Base-by-base conservation (phyloP, 306 rosid genomes). In the Fagus sylvatica region DNA sequence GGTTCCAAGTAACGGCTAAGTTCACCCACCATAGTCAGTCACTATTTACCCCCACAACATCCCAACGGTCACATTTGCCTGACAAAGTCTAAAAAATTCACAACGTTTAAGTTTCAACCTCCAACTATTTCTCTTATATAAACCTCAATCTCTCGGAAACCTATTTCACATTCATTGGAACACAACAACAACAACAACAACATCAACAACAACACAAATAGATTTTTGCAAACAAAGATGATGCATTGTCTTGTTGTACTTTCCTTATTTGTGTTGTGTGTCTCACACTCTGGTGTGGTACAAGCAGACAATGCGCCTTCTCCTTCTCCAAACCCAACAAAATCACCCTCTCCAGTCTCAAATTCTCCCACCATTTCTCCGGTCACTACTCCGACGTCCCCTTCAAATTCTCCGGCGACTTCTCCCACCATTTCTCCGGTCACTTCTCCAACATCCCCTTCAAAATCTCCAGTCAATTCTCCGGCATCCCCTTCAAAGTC, bases 21-120 rank as follows among this genome's bases (percentile, higher is more conserved):
- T 72, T 83, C 69, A 89, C 94, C 79, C 79, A 69, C 81, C 37
- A 73, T 66, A 67, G 72, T 83, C 88, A 28, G 84, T 86, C 56
- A 48, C 75, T 36, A 0, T 33, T 11, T 2, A 3, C 7, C 4
- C 83, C 12, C 2, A 84, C 71, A 75, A 40, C 71, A 49, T 55
- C 79, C 62, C 84, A 93, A 91, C 95, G 97, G 97, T 89, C 82
- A 88, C 83, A 71, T 86, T 82, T 75, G 11, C 46, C 16, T 12
- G 48, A 48, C 5, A 19, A 19, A 49, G 32, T 17, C 22, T 37
- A 7, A 1, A 53, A 56, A 76, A 48, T 16, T 59, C 33, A 4
- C 80, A 53, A 75, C 80, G 76, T 66, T 68, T 13, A 3, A 46
- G 19, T 2, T 59, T 30, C 72, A 40, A 8, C 56, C 33, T 5